Evolutionary conservation across 805 yeast species (phyloP), one percentile per base, ranked within the genome.

Genomic region (Spathaspora arborariae): DNA sequence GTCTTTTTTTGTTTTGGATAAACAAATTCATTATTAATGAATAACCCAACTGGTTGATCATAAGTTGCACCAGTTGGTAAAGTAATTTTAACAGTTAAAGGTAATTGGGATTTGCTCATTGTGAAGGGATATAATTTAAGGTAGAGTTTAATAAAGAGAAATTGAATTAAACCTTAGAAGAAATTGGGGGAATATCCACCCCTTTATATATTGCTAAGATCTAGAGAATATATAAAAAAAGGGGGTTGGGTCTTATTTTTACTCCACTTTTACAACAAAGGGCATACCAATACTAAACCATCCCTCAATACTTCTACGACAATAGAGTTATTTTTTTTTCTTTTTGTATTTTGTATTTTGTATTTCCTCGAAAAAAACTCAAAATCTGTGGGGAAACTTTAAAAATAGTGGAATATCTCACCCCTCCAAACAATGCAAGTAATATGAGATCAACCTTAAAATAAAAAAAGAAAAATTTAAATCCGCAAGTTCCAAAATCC

Each of bases 41-140:
- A 91, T 57, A 91, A 71, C 52, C 97, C 97, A 9, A 86, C 83
- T 57, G 96, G 96, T 71, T 87, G 95, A 44, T 80, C 75, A 60
- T 84, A 85, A 30, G 74, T 68, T 26, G 69, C 68, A 38, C 96
- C 96, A 58, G 85, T 85, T 53, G 96, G 96, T 55, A 82, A 68
- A 7, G 75, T 76, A 52, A 84, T 65, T 27, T 68, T 68, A 8
- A 72, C 70, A 3, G 76, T 52, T 55, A 72, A 63, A 20, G 76
- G 73, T 53, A 63, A 57, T 41, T 53, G 52, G 7, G 45, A 42
- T 40, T 40, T 40, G 42, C 38, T 30, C 44, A 41, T 27, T 9
- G 8, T 41, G 20, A 10, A 15, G 37, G 11, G 37, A 34, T 34
- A 18, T n/a, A 13, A 20, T 16, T 35, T 9, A 19, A 35, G 16